Conservation (phyloP, 441 rosid genomes). For the Syzygium syzygioides region DNA sequence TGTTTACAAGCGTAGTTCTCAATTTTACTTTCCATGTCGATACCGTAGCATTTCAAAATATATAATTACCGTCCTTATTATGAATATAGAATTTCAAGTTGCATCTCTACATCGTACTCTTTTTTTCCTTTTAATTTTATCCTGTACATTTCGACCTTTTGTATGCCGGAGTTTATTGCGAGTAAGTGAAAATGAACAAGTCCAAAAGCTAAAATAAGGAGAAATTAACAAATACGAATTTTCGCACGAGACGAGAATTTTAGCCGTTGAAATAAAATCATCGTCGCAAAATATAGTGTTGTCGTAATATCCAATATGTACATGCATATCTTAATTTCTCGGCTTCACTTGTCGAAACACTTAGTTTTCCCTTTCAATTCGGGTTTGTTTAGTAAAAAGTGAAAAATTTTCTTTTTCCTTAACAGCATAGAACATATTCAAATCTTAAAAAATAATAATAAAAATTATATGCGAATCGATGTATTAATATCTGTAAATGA, state of each 20-base stretch:
- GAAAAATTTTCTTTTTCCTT: not conserved
- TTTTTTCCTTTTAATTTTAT: not conserved
- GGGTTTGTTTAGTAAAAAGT: not conserved
- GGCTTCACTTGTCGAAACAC: not conserved
- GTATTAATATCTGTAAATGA: not conserved
- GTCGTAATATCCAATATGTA: not conserved
- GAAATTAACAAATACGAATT: not conserved
- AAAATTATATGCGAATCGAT: not conserved
- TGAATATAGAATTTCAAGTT: not conserved
- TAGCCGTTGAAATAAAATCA: not conserved
- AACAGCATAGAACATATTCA: not conserved
- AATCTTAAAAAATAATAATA: too few relatives aligned
- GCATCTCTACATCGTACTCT: not conserved
- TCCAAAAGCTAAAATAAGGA: not conserved
- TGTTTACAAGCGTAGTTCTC: not conserved
- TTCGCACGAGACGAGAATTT: not conserved
- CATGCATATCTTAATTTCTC: not conserved
- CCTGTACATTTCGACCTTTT: not conserved
- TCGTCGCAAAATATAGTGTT: not conserved
- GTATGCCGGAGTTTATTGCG: not conserved
- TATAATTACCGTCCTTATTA: not conserved
- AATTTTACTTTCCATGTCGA: not conserved
- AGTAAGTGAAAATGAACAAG: not conserved
- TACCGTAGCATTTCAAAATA: too few relatives aligned
- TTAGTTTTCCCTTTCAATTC: not conserved